phyloP scores from a whole-genome alignment of 2,329 filamentous ascomycete genomes.

The Trichoderma cornu-damae region DNA sequence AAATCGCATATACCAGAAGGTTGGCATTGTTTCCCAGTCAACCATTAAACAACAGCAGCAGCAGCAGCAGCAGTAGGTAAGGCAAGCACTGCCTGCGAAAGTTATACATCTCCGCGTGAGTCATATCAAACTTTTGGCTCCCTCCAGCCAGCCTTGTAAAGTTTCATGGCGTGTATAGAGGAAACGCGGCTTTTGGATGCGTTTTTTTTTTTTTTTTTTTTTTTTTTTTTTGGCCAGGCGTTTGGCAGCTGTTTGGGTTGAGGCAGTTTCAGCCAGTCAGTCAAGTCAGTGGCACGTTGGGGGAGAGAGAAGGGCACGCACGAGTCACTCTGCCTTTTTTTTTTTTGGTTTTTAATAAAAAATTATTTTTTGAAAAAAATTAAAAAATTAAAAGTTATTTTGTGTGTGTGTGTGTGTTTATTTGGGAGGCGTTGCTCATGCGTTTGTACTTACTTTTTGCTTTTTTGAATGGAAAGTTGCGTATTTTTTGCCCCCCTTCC shows the following conservation, averaged over 20 bases:
- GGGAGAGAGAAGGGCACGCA: not conserved
- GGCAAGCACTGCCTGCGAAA: not conserved
- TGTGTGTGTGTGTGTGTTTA: too few species aligned
- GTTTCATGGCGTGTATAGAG: too few species aligned
- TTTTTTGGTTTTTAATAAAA: too few species aligned
- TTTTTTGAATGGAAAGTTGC: too few species aligned
- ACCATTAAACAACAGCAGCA: not conserved
- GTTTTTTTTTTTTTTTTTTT: too few species aligned
- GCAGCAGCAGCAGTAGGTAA: not conserved
- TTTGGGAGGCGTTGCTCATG: not conserved
- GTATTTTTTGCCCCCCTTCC: not conserved
- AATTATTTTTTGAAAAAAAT: too few species aligned
- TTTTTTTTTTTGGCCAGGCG: not conserved
- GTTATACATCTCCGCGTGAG: too few species aligned
- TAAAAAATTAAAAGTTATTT: too few species aligned
- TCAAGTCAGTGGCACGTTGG: not conserved
- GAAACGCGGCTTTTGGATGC: too few species aligned
- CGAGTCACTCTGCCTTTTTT: not conserved
- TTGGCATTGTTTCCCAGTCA: not conserved
- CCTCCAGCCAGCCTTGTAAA: too few species aligned
- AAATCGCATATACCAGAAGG: not conserved
- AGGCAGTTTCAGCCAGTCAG: not conserved
- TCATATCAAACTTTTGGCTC: too few species aligned
- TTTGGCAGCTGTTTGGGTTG: not conserved
- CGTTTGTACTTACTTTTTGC: not conserved